phyloP scores from a whole-genome alignment of 2,329 filamentous ascomycete genomes.

The Metarhizium album region DNA sequence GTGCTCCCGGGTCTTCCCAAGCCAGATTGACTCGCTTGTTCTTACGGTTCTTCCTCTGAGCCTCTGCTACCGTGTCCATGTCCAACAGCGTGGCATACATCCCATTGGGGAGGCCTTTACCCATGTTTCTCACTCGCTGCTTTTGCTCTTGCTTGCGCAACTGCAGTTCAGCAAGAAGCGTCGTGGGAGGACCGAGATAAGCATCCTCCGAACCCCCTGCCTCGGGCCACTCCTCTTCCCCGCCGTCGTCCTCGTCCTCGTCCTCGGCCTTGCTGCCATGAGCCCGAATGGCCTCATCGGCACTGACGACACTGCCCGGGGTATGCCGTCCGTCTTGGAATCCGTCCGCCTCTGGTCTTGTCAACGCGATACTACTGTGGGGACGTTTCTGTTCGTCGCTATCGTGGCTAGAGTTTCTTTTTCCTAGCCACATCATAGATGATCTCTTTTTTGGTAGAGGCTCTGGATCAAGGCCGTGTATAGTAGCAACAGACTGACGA shows the following conservation, averaged over 20 bases:
- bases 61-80: slow-evolving; percentile 79
- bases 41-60: slow-evolving; percentile 65
- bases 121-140: slow-evolving; percentile 55
- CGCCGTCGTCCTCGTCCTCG: slow-evolving; percentile 30
- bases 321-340: slow-evolving; percentile 1
- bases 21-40: slow-evolving; percentile 73
- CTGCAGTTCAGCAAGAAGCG: slow-evolving; percentile 83
- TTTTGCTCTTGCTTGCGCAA: slow-evolving; percentile 83
- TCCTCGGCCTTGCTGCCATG: slow-evolving; percentile 20
- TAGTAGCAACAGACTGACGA: slow-evolving; percentile 16
- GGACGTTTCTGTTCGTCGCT: slow-evolving; percentile 18
- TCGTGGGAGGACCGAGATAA: slow-evolving; percentile 69
- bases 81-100: slow-evolving; percentile 85
- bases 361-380: slow-evolving; percentile 15
- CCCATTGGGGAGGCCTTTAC: slow-evolving; percentile 56
- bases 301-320: slow-evolving; percentile 3
- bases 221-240: slow-evolving; percentile 33
- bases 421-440: slow-evolving; percentile 38
- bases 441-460: slow-evolving; percentile 33
- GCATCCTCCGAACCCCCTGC: slow-evolving; percentile 36
- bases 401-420: slow-evolving; percentile 22
- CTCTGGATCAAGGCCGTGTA: slow-evolving; percentile 13
- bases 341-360: slow-evolving; percentile 9
- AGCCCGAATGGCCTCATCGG: slow-evolving; percentile 6
- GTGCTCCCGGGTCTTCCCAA: slow-evolving; percentile 64